These are phyloP conservation scores for Clonostachys byssicola DNA, from an alignment of 2,329 filamentous ascomycete species.

Conservation along the genomic window DNA sequence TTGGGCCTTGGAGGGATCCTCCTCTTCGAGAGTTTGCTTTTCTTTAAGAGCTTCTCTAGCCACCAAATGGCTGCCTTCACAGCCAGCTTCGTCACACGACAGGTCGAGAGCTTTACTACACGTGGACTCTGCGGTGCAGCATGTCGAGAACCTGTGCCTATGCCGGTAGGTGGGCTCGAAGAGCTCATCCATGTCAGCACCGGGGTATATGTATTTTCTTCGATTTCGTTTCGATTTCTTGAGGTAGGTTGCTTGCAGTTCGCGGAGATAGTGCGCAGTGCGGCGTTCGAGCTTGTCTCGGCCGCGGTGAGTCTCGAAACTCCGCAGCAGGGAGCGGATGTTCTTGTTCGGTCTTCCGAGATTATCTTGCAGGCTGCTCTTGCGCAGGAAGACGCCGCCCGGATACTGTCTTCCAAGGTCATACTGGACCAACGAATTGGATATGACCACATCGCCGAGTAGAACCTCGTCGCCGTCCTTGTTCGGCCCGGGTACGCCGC, in stretches of 20 bases:
- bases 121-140: conserved; percentile 5
- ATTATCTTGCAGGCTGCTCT: conserved; percentile 10
- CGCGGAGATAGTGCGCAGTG: conserved; percentile 4
- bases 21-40: background rate
- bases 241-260: conserved; percentile 1
- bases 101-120: conserved; percentile 9
- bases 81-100: no score
- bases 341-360: conserved; percentile 9
- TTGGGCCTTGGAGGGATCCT: background rate
- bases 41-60: background rate
- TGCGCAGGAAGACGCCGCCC: conserved; percentile 9
- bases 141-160: conserved; percentile 1
- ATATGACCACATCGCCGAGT: conserved; percentile 20
- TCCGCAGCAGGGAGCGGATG: conserved; percentile 14
- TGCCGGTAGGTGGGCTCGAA: conserved; percentile 10
- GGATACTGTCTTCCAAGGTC: conserved; percentile 17
- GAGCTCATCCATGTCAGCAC: conserved; percentile 5
- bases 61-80: no score
- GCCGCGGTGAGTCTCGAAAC: conserved; percentile 7
- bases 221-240: no score
- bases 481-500: conserved; percentile 9
- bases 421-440: conserved; percentile 17
- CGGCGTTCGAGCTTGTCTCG: background rate
- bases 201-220: conserved; percentile 1
- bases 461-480: conserved; percentile 6